Evolutionary conservation across 176 grass and related monocot species (phyloP), one percentile per base, ranked within the genome.

Genomic region (Musa troglodytarum): DNA sequence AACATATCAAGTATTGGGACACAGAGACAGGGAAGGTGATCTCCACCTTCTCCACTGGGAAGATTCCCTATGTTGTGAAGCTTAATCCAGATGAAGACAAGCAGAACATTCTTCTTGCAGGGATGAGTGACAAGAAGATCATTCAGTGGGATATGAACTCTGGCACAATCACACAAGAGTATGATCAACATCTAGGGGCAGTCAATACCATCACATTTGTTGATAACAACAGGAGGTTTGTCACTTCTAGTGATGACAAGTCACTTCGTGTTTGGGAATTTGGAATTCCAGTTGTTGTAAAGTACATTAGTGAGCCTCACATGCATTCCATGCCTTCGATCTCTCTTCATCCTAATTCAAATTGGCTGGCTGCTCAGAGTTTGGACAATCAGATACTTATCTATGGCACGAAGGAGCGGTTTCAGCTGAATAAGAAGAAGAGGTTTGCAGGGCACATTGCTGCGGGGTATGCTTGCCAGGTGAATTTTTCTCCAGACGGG

Each of bases 291-390:
- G 95, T 99, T 64, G 95, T 99, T 54, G 94, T 99, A 76, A 99
- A 99, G 79, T 99, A 99, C 78, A 99, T 99, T 61, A 99, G 95
- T 9, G 95, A 99, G 66, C 90, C 95, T 0, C 95, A 99, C 80
- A 99, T 99, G 95, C 95, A 99, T 80, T 99, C 95, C 49, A 99
- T 99, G 95, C 95, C 95, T 22, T 77, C 95, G 9, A 99, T 99
- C 64, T 28, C 88, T 5, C 62, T 99, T 24, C 95, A 99, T 23
- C 95, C 95, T 0, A 99, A 99, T 84, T 87, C 86, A n/a, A 94
- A 94, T 58, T 99, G 95, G 95, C 59, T 99, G 25, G 95, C 95
- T 16, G 91, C 95, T 0, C 95, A 99, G 82, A 99, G 95, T 73
- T 86, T 99, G 74, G 95, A 99, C 74, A 99, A 99, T 85, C 95